phyloP scores from a whole-genome alignment of 257 asterid genomes.

The Verbascum thapsus region DNA sequence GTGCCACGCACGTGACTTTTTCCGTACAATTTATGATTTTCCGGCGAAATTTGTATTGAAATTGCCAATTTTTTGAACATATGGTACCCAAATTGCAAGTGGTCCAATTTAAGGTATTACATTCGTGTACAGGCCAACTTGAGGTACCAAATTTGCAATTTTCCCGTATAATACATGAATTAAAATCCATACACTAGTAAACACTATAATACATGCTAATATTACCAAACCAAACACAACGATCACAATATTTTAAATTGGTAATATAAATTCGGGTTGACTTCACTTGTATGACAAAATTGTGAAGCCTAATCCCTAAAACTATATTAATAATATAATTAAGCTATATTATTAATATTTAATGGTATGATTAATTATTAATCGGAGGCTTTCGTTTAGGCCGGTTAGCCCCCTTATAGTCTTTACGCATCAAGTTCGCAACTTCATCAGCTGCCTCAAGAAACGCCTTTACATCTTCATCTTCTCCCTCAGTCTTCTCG shows the following conservation, averaged over 20 bases:
- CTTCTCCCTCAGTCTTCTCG: slow-evolving; percentile 3
- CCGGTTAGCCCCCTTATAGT: slow-evolving; percentile 39
- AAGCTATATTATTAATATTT: slow-evolving; percentile 31
- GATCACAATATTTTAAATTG: no score
- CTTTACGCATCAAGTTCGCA: slow-evolving; percentile 50
- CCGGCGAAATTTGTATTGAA: no score
- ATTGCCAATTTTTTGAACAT: no score
- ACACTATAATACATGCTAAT: slow-evolving; percentile 28
- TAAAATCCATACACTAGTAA: slow-evolving; percentile 25
- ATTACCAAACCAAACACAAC: no score
- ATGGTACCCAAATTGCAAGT: no score
- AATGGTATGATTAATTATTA: slow-evolving; percentile 71
- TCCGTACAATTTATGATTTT: no score
- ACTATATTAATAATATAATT: slow-evolving; percentile 35
- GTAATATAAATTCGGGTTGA: slow-evolving; percentile 28
- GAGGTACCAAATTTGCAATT: slow-evolving; percentile 41
- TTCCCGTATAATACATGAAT: slow-evolving; percentile 26
- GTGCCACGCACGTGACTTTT: no score
- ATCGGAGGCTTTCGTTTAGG: slow-evolving; percentile 71
- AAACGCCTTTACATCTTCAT: slow-evolving; percentile 34
- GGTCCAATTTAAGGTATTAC: no score
- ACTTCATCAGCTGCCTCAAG: slow-evolving; percentile 52
- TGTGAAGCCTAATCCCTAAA: slow-evolving; percentile 56
- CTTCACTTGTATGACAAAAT: slow-evolving; percentile 62
- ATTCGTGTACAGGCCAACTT: no score